A percentile compares a stretch with the other conserved stretches of the same genome.
Evolutionary conservation across 78 protist species (phyloP).

Genomic region (Polysphondylium violaceum): DNA sequence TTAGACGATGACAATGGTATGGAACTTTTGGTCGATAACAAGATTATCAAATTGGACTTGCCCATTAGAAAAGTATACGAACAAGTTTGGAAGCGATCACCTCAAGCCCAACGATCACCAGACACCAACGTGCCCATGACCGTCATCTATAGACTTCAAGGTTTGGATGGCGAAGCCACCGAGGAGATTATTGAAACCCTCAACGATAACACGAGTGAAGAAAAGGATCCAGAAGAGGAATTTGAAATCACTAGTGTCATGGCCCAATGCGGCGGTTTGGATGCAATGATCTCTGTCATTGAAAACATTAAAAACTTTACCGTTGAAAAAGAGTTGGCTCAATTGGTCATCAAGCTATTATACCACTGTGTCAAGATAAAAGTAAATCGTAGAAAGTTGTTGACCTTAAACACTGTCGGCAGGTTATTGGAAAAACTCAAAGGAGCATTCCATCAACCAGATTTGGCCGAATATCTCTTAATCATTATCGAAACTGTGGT

Average conservation of each 20-base stretch:
- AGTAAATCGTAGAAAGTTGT: slow-evolving; percentile 56
- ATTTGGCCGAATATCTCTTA: slow-evolving; percentile 39
- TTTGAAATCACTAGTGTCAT: slow-evolving; percentile 77
- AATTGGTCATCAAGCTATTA: slow-evolving; percentile 66
- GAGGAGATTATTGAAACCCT: slow-evolving; percentile 85
- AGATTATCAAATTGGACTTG: slow-evolving; percentile 92
- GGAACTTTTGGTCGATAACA: slow-evolving; percentile 93
- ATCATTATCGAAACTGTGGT: slow-evolving; percentile 23
- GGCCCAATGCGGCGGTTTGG: slow-evolving; percentile 74
- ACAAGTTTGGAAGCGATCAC: slow-evolving; percentile 83
- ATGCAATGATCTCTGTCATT: slow-evolving; percentile 33
- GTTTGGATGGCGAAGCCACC: slow-evolving; percentile 95
- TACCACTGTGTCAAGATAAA: slow-evolving; percentile 48
- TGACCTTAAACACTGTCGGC: slow-evolving; percentile 36
- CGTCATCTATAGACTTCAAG: slow-evolving; percentile 92
- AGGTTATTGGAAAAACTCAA: slow-evolving; percentile 47
- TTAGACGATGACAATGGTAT: slow-evolving; percentile 94
- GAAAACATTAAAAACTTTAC: slow-evolving; percentile 14
- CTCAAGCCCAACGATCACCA: slow-evolving; percentile 9
- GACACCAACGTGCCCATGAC: slow-evolving; percentile 85
- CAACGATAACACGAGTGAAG: slow-evolving; percentile 48
- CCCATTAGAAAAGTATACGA: slow-evolving; percentile 89
- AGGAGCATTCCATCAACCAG: slow-evolving; percentile 54
- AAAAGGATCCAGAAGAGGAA: slow-evolving; percentile 87
- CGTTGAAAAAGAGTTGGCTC: slow-evolving; percentile 27